Percentiles rank a stretch among this genome's conserved stretches.
phyloP scores from a whole-genome alignment of 78 protist genomes.

The Dictyostelium brefeldianum region DNA sequence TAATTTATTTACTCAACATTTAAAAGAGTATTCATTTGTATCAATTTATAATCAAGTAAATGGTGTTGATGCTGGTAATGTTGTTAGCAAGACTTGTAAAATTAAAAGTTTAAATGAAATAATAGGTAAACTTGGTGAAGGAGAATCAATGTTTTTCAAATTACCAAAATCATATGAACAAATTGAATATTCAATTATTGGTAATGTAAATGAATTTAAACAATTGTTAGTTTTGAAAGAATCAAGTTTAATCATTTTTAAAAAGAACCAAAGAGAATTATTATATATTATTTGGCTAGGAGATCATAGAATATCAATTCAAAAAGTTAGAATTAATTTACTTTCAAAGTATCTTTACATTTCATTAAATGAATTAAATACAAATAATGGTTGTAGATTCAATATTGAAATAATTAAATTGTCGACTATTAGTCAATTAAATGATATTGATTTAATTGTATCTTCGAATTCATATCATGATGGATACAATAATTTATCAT shows the following conservation, averaged over 20 bases:
- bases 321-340: not conserved
- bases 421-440: not conserved
- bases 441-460: not conserved
- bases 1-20: not conserved
- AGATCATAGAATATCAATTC: not conserved
- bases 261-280: slow-evolving; percentile 16
- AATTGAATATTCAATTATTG: not conserved
- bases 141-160: not conserved
- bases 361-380: not conserved
- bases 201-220: not conserved
- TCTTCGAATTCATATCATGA: slow-evolving; percentile 6
- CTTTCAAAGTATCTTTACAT: not conserved
- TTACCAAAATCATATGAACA: not conserved
- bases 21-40: not conserved
- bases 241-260: not conserved
- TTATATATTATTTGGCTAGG: slow-evolving; percentile 8
- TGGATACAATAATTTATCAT: not conserved
- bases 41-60: not conserved
- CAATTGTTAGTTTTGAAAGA: not conserved
- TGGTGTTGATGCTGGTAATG: no score
- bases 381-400: not conserved
- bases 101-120: not conserved
- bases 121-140: not conserved
- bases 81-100: no score
- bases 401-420: not conserved